Percentiles rank a stretch among this genome's conserved stretches.
Conservation (phyloP, 306 rosid species). For the Adenanthera pavonina region DNA sequence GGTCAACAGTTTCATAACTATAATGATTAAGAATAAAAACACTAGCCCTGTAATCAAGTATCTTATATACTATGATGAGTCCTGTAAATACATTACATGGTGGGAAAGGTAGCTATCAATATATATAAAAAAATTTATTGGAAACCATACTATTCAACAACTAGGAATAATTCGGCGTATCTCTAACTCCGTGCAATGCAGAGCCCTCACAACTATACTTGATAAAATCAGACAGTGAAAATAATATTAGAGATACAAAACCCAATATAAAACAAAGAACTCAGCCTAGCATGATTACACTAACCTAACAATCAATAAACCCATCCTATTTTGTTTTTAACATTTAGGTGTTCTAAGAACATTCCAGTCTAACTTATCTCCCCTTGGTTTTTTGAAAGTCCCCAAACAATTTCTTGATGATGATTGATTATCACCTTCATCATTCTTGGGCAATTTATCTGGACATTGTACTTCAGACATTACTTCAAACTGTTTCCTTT, state of each 20-base stretch:
- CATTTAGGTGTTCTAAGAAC: slow-evolving; percentile 57
- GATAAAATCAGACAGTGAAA: neutral
- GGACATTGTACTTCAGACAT: slow-evolving; percentile 45
- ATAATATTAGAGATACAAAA: slow-evolving; percentile 33
- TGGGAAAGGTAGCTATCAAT: too few relatives aligned
- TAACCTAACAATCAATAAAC: slow-evolving; percentile 18
- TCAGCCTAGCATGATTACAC: neutral
- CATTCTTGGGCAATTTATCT: slow-evolving; percentile 48
- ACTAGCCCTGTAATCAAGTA: too few relatives aligned
- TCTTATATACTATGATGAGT: too few relatives aligned
- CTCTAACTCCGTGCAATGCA: too few relatives aligned
- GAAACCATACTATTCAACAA: too few relatives aligned
- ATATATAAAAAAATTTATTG: too few relatives aligned
- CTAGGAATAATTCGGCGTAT: too few relatives aligned
- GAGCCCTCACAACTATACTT: neutral
- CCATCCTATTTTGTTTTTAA: slow-evolving; percentile 42
- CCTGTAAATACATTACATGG: too few relatives aligned
- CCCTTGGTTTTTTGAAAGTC: slow-evolving; percentile 60
- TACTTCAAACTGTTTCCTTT: slow-evolving; percentile 57
- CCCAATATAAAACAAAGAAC: neutral
- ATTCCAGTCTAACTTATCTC: slow-evolving; percentile 56
- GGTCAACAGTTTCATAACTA: neutral
- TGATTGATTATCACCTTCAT: slow-evolving; percentile 39
- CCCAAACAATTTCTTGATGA: slow-evolving; percentile 40
- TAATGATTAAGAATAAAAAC: neutral